Evolutionary conservation across 2,329 filamentous ascomycete genomes (phyloP).

Genomic region (Madurella mycetomatis): DNA sequence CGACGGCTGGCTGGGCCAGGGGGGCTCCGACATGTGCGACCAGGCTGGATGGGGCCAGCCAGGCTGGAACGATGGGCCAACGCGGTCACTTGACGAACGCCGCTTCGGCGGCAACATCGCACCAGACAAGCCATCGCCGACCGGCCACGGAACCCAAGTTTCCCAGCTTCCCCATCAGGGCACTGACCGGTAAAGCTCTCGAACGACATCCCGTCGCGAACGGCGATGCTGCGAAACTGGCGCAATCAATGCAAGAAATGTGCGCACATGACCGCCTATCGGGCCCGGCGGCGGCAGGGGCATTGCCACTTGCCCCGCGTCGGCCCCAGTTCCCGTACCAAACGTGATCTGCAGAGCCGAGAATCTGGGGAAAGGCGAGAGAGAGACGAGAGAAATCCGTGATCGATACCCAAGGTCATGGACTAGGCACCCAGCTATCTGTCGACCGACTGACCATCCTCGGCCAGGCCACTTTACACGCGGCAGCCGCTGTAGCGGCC

Average conservation of each 20-base stretch:
- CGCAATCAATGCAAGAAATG: not conserved
- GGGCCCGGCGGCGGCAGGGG: not conserved
- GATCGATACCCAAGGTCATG: conserved; percentile 15
- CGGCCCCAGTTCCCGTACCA: not conserved
- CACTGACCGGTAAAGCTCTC: conserved; percentile 3
- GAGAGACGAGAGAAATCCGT: conserved; percentile 1
- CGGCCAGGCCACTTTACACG: conserved; percentile 13
- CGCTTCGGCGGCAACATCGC: conserved; percentile 6
- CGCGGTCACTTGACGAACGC: conserved; percentile 13
- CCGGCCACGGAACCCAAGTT: not conserved
- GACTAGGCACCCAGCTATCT: not conserved
- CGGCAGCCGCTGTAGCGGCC: conserved; percentile 19
- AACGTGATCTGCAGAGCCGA: conserved; percentile 18
- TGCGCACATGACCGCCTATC: conserved; percentile 9
- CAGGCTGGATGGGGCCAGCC: not conserved
- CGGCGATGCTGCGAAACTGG: not conserved
- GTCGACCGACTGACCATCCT: conserved; percentile 13
- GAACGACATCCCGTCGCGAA: not conserved
- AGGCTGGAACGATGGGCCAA: conserved; percentile 3
- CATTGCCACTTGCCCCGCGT: conserved; percentile 1
- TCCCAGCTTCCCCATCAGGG: conserved; percentile 20
- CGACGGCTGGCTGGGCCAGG: not conserved
- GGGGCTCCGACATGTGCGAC: not conserved
- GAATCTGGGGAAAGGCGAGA: conserved; percentile 20
- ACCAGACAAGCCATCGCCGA: not conserved